Percentiles rank a stretch among this genome's conserved stretches.
phyloP scores from a whole-genome alignment of 495 filamentous ascomycete species.

The Podospora sp. region DNA sequence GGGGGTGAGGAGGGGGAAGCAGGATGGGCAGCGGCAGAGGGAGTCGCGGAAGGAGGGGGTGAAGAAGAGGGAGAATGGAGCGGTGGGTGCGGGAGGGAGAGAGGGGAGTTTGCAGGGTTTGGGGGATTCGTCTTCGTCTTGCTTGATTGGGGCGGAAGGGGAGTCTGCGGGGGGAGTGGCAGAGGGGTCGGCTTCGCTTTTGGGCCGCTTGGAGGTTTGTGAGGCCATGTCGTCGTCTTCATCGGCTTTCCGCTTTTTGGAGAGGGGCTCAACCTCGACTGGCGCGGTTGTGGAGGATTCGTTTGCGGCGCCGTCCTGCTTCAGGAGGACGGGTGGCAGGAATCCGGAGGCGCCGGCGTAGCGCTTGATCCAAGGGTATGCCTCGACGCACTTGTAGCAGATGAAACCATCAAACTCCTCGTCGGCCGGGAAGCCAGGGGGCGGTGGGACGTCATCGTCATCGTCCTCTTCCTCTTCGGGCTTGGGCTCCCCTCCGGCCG shows the following conservation, averaged over 20 bases:
- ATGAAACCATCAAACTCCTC: conserved; percentile 87
- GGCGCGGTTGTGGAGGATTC: neutral
- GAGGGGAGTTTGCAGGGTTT: conserved; percentile 46
- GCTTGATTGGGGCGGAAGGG: neutral
- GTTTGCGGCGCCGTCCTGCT: conserved; percentile 22
- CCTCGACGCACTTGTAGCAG: conserved; percentile 90
- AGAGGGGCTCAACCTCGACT: conserved; percentile 26
- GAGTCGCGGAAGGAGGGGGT: conserved; percentile 71
- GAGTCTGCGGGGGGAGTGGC: neutral
- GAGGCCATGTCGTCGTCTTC: conserved; percentile 42
- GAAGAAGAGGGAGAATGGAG: conserved; percentile 78
- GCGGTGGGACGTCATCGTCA: conserved; percentile 59
- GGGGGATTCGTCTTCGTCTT: conserved; percentile 5
- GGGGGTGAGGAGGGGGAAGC: conserved; percentile 69
- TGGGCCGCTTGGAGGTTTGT: conserved; percentile 62
- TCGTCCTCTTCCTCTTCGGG: conserved; percentile 38
- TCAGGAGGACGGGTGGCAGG: conserved; percentile 64
- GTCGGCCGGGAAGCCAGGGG: conserved; percentile 83
- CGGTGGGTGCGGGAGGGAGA: conserved; percentile 55
- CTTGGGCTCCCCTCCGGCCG: conserved; percentile 23
- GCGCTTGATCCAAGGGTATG: conserved; percentile 86
- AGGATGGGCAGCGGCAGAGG: conserved; percentile 75
- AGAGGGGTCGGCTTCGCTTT: conserved; percentile 40
- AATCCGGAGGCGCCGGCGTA: conserved; percentile 88
- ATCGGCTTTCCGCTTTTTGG: conserved; percentile 78